Percentiles rank a stretch among this genome's conserved stretches.
Evolutionary conservation across 2,329 filamentous ascomycete genomes (phyloP).

Genomic region (Colletotrichum graminicola): DNA sequence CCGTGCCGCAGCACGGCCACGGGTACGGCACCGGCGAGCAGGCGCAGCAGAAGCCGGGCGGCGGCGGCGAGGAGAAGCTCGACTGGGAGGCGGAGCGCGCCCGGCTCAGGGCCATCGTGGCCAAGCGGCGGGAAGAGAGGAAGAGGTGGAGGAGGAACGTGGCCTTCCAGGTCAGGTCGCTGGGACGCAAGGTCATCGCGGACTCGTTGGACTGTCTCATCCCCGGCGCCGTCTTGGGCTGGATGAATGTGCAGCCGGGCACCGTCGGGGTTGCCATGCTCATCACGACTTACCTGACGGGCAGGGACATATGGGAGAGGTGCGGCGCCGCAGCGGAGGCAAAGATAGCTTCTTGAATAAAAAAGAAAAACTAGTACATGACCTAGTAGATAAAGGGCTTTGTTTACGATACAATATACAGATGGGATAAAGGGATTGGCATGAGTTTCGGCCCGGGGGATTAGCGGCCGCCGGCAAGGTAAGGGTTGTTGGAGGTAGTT

Average conservation of each 20-base stretch:
- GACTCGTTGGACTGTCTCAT: constrained; percentile 73
- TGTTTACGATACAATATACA: constrained; percentile 46
- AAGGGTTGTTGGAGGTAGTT: neutral
- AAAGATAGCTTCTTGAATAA: neutral
- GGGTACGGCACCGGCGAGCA: constrained; percentile 46
- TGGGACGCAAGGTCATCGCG: constrained; percentile 64
- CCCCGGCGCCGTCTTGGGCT: constrained; percentile 71
- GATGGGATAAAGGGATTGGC: constrained; percentile 28
- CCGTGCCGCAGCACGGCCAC: constrained; percentile 50
- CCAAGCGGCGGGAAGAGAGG: constrained; percentile 51
- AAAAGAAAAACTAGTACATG: neutral
- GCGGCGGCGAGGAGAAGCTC: constrained; percentile 34
- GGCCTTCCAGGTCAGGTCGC: constrained; percentile 47
- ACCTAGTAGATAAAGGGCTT: neutral
- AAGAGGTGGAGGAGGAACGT: constrained; percentile 49
- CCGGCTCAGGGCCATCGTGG: constrained; percentile 52
- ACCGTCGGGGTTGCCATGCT: constrained; percentile 71
- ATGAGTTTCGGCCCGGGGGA: neutral
- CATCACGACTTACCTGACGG: constrained; percentile 71
- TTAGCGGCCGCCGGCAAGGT: no score
- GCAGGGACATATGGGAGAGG: constrained; percentile 71
- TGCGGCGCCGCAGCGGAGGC: constrained; percentile 46
- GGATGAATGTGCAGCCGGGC: constrained; percentile 65
- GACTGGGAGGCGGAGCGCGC: constrained; percentile 50
- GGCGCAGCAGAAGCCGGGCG: constrained; percentile 18